Percentiles rank a stretch among this genome's conserved stretches.
These are phyloP conservation scores for Fimicolochytrium jonesii DNA, from an alignment of 192 early-diverging fungal genomes.

Conservation along the genomic window DNA sequence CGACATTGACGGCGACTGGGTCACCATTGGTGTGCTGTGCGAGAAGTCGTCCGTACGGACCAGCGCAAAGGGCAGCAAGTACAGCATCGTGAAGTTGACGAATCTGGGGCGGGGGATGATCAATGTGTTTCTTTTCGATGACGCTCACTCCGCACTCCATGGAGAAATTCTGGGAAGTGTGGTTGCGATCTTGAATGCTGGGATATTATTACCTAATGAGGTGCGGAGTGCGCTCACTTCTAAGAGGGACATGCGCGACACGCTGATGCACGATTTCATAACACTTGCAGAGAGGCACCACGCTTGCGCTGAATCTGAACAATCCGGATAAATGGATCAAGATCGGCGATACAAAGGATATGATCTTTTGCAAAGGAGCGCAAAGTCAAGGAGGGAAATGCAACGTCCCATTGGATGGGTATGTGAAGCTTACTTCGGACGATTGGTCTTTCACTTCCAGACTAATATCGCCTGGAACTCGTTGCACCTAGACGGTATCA, in stretches of 20 bases:
- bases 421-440: no score
- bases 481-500: no score
- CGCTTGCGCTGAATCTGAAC: conserved; percentile 29
- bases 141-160: conserved; percentile 6
- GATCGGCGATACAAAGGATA: conserved; percentile 29
- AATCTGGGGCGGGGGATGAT: conserved; percentile 25
- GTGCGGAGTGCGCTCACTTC: no score
- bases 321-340: conserved; percentile 35
- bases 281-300: conserved; percentile 17
- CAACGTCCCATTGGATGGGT: no score
- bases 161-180: conserved; percentile 25
- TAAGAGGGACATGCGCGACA: no score
- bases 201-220: conserved; percentile 31
- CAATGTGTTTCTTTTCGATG: conserved; percentile 35
- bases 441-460: no score
- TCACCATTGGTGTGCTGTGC: conserved; percentile 32
- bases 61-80: conserved; percentile 25
- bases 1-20: conserved; percentile 37
- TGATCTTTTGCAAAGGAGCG: conserved; percentile 22
- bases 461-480: no score
- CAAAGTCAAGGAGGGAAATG: conserved; percentile 1
- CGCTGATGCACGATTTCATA: no score
- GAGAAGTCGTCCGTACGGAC: conserved; percentile 18
- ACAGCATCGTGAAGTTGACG: conserved; percentile 25
- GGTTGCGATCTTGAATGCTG: conserved; percentile 33